phyloP scores from a whole-genome alignment of 148 eudicot genomes.

The Oxyria digyna region DNA sequence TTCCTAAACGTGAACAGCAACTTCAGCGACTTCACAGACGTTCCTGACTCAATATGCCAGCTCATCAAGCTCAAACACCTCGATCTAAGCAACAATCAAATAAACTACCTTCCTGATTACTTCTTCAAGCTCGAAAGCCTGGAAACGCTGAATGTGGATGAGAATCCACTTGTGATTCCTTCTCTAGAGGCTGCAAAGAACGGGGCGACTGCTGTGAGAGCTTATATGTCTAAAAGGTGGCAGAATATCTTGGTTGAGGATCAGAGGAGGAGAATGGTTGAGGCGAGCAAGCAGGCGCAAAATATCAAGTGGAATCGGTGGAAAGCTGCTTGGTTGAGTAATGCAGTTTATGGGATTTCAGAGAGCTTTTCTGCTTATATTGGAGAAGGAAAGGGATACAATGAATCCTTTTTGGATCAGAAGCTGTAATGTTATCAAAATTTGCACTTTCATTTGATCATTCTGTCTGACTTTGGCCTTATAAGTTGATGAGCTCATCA shows the following conservation, averaged over 20 bases:
- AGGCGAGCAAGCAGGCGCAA: slow-evolving; percentile 24
- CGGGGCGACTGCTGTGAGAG: slow-evolving; percentile 63
- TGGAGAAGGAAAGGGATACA: neutral
- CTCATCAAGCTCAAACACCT: slow-evolving; percentile 63
- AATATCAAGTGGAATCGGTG: slow-evolving; percentile 34
- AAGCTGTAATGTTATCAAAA: neutral
- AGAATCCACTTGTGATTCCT: slow-evolving; percentile 73
- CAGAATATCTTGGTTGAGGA: slow-evolving; percentile 53
- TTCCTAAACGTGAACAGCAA: slow-evolving; percentile 61
- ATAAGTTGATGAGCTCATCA: too few relatives aligned
- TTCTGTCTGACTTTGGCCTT: too few relatives aligned
- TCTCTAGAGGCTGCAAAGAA: slow-evolving; percentile 47
- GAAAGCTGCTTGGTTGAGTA: slow-evolving; percentile 32
- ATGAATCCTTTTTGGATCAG: neutral
- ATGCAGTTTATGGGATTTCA: slow-evolving; percentile 2
- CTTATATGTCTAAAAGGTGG: slow-evolving; percentile 68
- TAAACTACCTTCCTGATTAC: slow-evolving; percentile 57
- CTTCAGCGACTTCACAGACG: slow-evolving; percentile 69
- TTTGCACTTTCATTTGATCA: neutral
- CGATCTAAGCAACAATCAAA: slow-evolving; percentile 88
- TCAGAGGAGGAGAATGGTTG: slow-evolving; percentile 39
- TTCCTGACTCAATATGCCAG: slow-evolving; percentile 61
- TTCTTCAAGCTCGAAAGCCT: slow-evolving; percentile 65
- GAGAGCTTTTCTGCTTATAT: neutral
- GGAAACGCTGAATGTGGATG: slow-evolving; percentile 57